Base-by-base conservation (phyloP, 164 flowering plant species). In the Liquidambar formosana region DNA sequence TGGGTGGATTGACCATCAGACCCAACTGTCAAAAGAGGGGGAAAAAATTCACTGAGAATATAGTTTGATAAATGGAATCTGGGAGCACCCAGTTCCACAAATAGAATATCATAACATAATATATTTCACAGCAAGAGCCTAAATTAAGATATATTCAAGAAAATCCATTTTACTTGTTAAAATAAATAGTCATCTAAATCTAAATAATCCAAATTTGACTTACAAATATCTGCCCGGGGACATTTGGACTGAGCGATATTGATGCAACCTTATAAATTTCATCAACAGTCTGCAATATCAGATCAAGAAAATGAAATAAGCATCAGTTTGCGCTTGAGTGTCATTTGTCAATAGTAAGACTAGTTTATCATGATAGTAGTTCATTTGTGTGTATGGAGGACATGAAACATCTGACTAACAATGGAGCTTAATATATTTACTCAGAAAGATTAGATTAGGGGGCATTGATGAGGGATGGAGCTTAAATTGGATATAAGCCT, bases 151-250 rank as follows among this genome's bases (percentile, higher is more conserved):
- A 63, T 22, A 15, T 14, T 25, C 44, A 67, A 67, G 19, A 53
- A 22, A 27, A 52, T 57, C 2, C 3, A 57, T 57, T 23, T 26
- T 8, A 33, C 41, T 2, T 33, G 41, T 33, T 33, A 6, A 33
- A 33, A 33, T 33, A 51, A 18, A 51, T 18, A 51, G 54, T 51
- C 54, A 51, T 1, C n/a, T 18, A 51, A 51, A 19, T 9, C 10
- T 15, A 8, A 51, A 1, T 33, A 41, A 68, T 59, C 60, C 44
- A 41, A 74, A 74, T 63, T 25, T 48, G 19, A 81, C 94, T 91
- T 83, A 95, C 97, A 80, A 95, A 91, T 71, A 93, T 95, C 75
- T 95, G 99, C 26, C 84, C 98, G 41, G 99, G 98, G 26, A 95
- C 99, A 77, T 93, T 93, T 46, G 99, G 97, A 75, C 99, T 95